A percentile compares a stretch with the other conserved stretches of the same genome.
Conservation (phyloP, 345 rosid genomes). For the Melaleuca alternifolia region DNA sequence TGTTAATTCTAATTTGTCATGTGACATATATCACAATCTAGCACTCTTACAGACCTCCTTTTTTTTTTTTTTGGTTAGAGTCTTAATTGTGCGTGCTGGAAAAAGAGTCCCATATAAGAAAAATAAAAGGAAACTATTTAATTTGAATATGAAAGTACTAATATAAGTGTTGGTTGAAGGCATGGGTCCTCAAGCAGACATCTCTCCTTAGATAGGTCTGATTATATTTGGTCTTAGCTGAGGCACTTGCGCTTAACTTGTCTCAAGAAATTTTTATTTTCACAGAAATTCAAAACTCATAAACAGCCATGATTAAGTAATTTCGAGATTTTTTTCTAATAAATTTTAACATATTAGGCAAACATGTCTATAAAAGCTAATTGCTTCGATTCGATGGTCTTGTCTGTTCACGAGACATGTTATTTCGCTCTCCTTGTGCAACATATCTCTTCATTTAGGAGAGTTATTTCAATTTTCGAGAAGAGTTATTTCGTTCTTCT, state of each 20-base stretch:
- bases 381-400: background rate
- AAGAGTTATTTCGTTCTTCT: background rate
- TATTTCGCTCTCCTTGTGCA: background rate
- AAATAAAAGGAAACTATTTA: background rate
- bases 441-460: background rate
- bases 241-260: background rate
- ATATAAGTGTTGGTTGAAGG: background rate
- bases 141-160: background rate
- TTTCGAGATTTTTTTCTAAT: background rate
- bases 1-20: background rate
- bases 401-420: background rate
- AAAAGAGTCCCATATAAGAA: too few relatives aligned
- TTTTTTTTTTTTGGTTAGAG: too few relatives aligned
- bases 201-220: background rate
- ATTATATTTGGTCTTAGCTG: background rate
- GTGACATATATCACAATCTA: too few relatives aligned
- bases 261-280: background rate
- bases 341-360: background rate
- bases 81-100: too few relatives aligned
- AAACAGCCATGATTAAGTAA: background rate
- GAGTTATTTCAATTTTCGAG: background rate
- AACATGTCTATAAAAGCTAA: background rate
- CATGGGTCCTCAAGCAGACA: background rate
- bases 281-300: background rate
- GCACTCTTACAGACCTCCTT: too few relatives aligned